A percentile compares a stretch with the other conserved stretches of the same genome.
These are phyloP conservation scores for Xylariales sp. DNA, from an alignment of 2,329 filamentous ascomycete genomes.

Conservation along the genomic window DNA sequence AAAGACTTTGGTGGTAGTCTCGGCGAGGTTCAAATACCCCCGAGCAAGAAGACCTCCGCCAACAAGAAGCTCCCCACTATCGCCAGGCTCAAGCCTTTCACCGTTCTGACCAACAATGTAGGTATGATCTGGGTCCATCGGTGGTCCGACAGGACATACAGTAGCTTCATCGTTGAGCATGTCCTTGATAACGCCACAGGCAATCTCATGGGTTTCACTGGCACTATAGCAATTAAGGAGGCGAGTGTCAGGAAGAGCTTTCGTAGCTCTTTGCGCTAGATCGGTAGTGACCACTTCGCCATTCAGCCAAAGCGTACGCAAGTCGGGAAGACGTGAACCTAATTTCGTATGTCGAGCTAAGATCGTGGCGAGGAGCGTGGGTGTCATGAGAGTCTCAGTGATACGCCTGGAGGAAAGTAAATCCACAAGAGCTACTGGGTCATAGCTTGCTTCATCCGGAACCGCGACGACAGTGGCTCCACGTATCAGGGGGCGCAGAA, in stretches of 20 bases:
- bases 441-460: conserved; percentile 72
- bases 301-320: conserved; percentile 74
- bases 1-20: conserved; percentile 71
- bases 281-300: conserved; percentile 80
- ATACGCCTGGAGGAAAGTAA: conserved; percentile 61
- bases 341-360: conserved; percentile 65
- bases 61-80: conserved; percentile 68
- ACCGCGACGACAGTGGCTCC: conserved; percentile 73
- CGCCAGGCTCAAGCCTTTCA: conserved; percentile 56
- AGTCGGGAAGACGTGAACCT: conserved; percentile 55
- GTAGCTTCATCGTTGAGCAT: conserved; percentile 59
- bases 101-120: conserved; percentile 70
- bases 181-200: conserved; percentile 67
- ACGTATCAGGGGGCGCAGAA: conserved; percentile 68
- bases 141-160: conserved; percentile 71
- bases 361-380: conserved; percentile 70
- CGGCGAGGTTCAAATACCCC: conserved; percentile 75
- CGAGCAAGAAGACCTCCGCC: conserved; percentile 70
- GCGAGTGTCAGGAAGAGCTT: conserved; percentile 62
- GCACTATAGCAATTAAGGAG: conserved; percentile 79
- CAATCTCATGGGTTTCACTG: conserved; percentile 77
- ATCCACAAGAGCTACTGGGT: conserved; percentile 69
- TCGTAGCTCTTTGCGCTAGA: conserved; percentile 62
- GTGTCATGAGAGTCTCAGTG: conserved; percentile 81
- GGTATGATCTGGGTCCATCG: conserved; percentile 61